phyloP scores from a whole-genome alignment of 2,329 filamentous ascomycete species.

The Neofusicoccum sp. region DNA sequence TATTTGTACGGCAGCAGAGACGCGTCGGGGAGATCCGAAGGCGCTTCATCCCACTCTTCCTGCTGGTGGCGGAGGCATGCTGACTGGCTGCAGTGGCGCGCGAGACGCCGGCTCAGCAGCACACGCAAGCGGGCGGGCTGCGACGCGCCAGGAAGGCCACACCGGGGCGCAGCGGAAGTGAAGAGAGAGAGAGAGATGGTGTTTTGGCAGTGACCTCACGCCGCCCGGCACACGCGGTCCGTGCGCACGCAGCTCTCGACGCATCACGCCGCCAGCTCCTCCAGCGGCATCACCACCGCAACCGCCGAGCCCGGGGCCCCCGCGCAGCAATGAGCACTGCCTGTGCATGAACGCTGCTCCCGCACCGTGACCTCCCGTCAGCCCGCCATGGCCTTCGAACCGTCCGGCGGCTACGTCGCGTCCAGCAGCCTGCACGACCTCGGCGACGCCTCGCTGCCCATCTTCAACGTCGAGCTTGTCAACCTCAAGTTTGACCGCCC shows the following conservation, averaged over 20 bases:
- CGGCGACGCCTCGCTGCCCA: slow-evolving; percentile 67
- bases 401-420: slow-evolving; percentile 69
- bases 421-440: slow-evolving; percentile 61
- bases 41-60: slow-evolving; percentile 8
- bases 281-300: neutral
- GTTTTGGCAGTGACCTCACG: neutral
- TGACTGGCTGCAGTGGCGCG: neutral
- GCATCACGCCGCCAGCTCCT: neutral
- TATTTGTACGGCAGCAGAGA: neutral
- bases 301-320: neutral
- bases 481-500: slow-evolving; percentile 92
- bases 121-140: neutral
- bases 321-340: neutral
- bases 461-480: slow-evolving; percentile 92
- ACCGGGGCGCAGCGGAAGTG: neutral
- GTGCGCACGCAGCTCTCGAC: neutral
- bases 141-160: neutral
- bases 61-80: neutral
- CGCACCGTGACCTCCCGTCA: neutral
- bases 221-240: neutral
- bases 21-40: slow-evolving; percentile 2
- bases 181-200: neutral
- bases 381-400: slow-evolving; percentile 64
- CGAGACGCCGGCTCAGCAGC: no score
- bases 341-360: neutral